Conservation (phyloP, 495 filamentous ascomycete genomes). For the Penicillium malachiteum region DNA sequence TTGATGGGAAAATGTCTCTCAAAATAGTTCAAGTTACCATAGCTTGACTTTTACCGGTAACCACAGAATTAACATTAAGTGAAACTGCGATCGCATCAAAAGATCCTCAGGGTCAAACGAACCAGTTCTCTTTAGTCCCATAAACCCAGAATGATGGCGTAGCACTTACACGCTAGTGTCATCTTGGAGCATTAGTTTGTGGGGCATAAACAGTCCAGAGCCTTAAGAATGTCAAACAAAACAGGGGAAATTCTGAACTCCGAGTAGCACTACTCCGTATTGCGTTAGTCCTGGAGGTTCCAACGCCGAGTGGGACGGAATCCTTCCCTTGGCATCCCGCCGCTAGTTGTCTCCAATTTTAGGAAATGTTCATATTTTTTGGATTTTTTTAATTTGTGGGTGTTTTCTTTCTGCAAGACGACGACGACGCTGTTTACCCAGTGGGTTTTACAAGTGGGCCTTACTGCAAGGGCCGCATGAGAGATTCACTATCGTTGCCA, state of each 20-base stretch:
- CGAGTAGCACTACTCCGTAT: constrained; percentile 15
- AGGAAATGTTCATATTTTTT: not conserved
- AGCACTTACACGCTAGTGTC: constrained; percentile 12
- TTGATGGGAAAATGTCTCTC: constrained; percentile 7
- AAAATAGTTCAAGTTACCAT: not conserved
- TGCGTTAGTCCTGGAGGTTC: not conserved
- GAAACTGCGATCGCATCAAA: constrained; percentile 27
- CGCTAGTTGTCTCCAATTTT: constrained; percentile 3
- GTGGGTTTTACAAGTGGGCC: constrained; percentile 4
- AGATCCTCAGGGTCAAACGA: constrained; percentile 13
- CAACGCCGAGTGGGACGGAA: constrained; percentile 9
- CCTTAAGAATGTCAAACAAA: constrained; percentile 14
- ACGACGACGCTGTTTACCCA: not conserved
- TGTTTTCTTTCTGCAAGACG: not conserved
- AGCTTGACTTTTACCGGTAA: not conserved
- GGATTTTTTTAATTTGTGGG: not conserved
- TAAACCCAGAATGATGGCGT: not conserved
- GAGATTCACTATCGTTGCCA: constrained; percentile 15
- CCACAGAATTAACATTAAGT: constrained; percentile 1
- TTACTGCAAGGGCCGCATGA: constrained; percentile 6
- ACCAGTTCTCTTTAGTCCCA: constrained; percentile 15
- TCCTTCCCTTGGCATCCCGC: constrained; percentile 3
- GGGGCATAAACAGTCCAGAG: constrained; percentile 8
- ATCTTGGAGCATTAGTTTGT: constrained; percentile 17
- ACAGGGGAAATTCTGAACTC: constrained; percentile 5